phyloP scores from a whole-genome alignment of 345 rosid genomes.

The Barbarea vulgaris region DNA sequence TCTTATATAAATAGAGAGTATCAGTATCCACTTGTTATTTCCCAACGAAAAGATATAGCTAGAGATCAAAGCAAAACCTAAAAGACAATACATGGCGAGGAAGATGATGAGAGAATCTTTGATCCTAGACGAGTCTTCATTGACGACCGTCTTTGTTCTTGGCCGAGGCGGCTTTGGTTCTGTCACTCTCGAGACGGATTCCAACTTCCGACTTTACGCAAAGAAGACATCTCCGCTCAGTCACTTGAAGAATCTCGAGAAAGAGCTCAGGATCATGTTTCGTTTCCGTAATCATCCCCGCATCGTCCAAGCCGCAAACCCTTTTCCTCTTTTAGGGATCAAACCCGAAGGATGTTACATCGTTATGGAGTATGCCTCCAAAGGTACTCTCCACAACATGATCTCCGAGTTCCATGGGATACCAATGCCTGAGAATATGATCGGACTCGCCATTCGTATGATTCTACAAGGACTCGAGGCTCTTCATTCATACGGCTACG shows the following conservation, averaged over 20 bases:
- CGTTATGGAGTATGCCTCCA: conserved; percentile 21
- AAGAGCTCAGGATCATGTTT: conserved; percentile 1
- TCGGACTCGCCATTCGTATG: neutral
- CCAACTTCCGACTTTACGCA: neutral
- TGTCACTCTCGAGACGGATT: neutral
- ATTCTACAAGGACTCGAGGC: conserved; percentile 25
- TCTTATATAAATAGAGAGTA: too few species aligned
- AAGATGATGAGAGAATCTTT: neutral
- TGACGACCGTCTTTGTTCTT: neutral
- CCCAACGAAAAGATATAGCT: too few species aligned
- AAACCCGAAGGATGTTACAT: neutral
- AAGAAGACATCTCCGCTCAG: neutral
- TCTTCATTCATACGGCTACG: too few species aligned
- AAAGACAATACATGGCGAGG: neutral
- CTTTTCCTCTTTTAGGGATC: neutral
- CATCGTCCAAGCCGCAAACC: neutral
- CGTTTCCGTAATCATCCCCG: conserved; percentile 6
- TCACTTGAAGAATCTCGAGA: neutral
- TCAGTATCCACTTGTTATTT: too few species aligned
- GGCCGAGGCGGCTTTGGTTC: conserved; percentile 1
- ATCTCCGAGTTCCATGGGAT: neutral
- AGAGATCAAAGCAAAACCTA: too few species aligned
- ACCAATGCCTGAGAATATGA: neutral
- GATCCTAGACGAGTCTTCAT: neutral
- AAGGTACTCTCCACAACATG: conserved; percentile 10